A percentile compares a stretch with the other conserved stretches of the same genome.
Evolutionary conservation across 768 basidiomycete species (phyloP).

Genomic region (Leccinum rimulosum): DNA sequence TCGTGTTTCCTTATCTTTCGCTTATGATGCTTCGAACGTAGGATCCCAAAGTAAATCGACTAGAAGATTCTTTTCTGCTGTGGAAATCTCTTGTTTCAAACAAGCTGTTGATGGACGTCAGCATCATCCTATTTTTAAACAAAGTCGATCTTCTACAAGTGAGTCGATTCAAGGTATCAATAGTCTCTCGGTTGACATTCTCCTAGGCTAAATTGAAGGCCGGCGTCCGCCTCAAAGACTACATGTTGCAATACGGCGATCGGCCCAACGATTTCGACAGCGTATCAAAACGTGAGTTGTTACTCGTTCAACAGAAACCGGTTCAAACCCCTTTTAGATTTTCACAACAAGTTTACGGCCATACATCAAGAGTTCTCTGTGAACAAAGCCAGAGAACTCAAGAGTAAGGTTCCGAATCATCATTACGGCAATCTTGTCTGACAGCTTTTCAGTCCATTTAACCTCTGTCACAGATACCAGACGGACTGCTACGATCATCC

Average conservation of each 20-base stretch:
- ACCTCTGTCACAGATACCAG: constrained; percentile 83
- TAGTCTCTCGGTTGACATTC: not conserved
- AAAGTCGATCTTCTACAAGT: constrained; percentile 78
- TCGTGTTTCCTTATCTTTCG: constrained; percentile 5
- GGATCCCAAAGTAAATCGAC: constrained; percentile 71
- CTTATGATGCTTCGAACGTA: constrained; percentile 25
- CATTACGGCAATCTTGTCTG: not conserved
- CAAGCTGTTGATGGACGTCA: constrained; percentile 68
- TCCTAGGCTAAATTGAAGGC: constrained; percentile 68
- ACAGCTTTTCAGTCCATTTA: constrained; percentile 55
- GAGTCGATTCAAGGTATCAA: constrained; percentile 9
- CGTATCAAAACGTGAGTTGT: constrained; percentile 65
- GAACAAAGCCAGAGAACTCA: constrained; percentile 70
- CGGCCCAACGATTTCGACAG: constrained; percentile 77
- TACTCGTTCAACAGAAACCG: not conserved
- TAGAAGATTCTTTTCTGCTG: constrained; percentile 75
- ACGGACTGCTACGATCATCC: constrained; percentile 70
- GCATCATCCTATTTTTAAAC: constrained; percentile 79
- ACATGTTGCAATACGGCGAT: constrained; percentile 71
- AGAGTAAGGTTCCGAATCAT: constrained; percentile 45
- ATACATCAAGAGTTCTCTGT: constrained; percentile 66
- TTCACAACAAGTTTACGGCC: constrained; percentile 68
- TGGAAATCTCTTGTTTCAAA: constrained; percentile 76
- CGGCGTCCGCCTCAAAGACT: constrained; percentile 67
- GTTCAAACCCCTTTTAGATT: constrained; percentile 45